Percentiles rank a stretch among this genome's conserved stretches.
phyloP scores from a whole-genome alignment of 345 rosid species.

The Linum trigynum region DNA sequence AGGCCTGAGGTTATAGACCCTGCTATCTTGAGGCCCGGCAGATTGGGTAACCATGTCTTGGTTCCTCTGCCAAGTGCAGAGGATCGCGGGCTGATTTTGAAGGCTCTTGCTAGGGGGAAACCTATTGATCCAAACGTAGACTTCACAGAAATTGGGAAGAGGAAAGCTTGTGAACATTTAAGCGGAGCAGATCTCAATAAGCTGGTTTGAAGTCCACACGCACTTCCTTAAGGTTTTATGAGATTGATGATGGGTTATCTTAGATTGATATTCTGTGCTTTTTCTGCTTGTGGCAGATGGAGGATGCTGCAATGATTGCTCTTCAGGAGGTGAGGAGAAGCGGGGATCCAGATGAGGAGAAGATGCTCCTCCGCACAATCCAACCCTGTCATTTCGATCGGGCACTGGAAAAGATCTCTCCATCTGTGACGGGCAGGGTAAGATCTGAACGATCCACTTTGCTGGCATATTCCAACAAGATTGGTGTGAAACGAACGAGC shows the following conservation, averaged over 20 bases:
- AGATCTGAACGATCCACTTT: background rate
- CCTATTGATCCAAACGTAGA: conserved; percentile 70
- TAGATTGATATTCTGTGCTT: background rate
- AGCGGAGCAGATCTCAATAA: conserved; percentile 91
- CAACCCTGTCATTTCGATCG: background rate
- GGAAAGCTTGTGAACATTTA: conserved; percentile 58
- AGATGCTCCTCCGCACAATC: background rate
- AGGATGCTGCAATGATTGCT: conserved; percentile 4
- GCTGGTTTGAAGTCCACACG: conserved; percentile 38
- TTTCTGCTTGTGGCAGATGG: background rate
- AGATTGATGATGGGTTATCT: background rate
- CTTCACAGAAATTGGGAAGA: conserved; percentile 50
- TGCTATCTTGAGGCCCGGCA: conserved; percentile 83
- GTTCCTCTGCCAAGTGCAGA: conserved; percentile 74
- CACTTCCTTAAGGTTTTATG: background rate
- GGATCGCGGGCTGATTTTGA: conserved; percentile 69
- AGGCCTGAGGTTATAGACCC: conserved; percentile 83
- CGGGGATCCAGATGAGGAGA: background rate
- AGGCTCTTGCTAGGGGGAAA: conserved; percentile 62
- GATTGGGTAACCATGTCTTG: conserved; percentile 79
- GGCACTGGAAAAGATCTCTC: background rate
- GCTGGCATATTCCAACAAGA: no score
- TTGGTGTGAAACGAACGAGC: no score
- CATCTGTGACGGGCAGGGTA: background rate
- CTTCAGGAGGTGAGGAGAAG: background rate